Evolutionary conservation across 768 basidiomycete genomes (phyloP), one percentile per base, ranked within the genome.

Genomic region (Lactarius hengduanensis): DNA sequence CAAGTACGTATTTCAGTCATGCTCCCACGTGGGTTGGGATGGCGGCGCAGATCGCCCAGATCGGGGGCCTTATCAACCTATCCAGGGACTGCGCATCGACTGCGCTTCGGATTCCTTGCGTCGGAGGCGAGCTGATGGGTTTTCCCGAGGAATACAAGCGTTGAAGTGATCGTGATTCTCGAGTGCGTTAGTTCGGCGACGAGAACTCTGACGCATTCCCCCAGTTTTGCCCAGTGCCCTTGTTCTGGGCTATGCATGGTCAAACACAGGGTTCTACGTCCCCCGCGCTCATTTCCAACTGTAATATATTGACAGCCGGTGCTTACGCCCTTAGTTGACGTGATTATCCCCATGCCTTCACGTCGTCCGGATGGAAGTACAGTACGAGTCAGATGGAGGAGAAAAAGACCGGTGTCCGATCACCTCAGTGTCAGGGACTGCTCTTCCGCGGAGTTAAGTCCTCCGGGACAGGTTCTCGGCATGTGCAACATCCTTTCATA

Each of bases 21-120:
- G 8, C 8, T 36, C 40, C 20, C 61, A 38, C 58, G 56, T 36
- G 32, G 26, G 54, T 59, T 61, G 54, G 53, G 40, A 54, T 60
- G 58, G 34, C 53, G 62, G 34, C 53, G 58, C 57, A 67, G 66
- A 67, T 67, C 66, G 66, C 41, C 62, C 50, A 63, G 66, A 67
- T 67, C 66, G 66, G 62, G 62, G 43, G 26, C 54, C 62, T 67
- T 67, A 67, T 67, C 66, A 67, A 56, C 62, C 66, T 63, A 63
- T 67, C 43, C 59, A 67, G 66, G 66, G 53, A 61, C 60, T 41
- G 56, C 60, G 58, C 57, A 22, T 30, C 28, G 30, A 56, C 28
- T 32, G 30, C 55, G 55, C 58, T 59, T 59, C 43, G 66, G 28
- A 47, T 61, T 36, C 65, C 59, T 63, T 58, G 62, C 62, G 45